Percentiles rank a stretch among this genome's conserved stretches.
Evolutionary conservation across 495 filamentous ascomycete species (phyloP).

Genomic region (Xylona heveae): DNA sequence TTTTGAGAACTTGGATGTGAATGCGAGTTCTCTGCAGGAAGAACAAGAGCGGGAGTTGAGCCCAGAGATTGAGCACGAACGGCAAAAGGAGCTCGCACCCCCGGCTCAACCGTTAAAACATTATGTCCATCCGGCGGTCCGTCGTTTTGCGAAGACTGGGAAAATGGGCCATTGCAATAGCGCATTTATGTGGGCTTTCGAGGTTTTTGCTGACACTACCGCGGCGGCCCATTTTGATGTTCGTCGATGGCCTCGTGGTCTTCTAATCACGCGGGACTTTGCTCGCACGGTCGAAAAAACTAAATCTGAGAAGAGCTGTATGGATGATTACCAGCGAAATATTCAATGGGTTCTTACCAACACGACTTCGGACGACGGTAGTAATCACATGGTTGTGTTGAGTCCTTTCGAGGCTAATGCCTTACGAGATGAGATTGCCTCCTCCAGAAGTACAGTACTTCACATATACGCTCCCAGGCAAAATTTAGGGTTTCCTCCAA

Average conservation of each 20-base stretch:
- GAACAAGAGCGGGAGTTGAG: constrained; percentile 51
- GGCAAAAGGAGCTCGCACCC: constrained; percentile 21
- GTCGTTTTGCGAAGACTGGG: constrained; percentile 2
- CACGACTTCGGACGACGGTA: not conserved
- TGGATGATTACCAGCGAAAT: constrained; percentile 1
- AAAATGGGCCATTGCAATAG: not conserved
- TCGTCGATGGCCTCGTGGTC: not conserved
- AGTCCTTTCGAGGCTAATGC: not conserved
- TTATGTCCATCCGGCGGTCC: not conserved
- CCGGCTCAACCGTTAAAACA: constrained; percentile 17
- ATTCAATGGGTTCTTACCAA: not conserved
- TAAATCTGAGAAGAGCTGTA: not conserved
- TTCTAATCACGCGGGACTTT: constrained; percentile 1
- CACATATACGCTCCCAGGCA: constrained; percentile 2
- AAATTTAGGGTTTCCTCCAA: constrained; percentile 3
- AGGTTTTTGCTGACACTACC: not conserved
- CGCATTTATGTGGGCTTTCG: constrained; percentile 1
- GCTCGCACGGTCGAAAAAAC: constrained; percentile 1
- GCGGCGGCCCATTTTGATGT: not conserved
- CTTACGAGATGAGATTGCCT: not conserved
- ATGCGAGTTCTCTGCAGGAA: constrained; percentile 27
- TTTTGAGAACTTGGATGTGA: constrained; percentile 10
- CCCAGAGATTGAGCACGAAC: constrained; percentile 38
- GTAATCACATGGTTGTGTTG: constrained; percentile 2
- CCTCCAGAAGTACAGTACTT: not conserved